Conservation (phyloP, 1,139 yeast species). For the Scheffersomyces lignicola region DNA sequence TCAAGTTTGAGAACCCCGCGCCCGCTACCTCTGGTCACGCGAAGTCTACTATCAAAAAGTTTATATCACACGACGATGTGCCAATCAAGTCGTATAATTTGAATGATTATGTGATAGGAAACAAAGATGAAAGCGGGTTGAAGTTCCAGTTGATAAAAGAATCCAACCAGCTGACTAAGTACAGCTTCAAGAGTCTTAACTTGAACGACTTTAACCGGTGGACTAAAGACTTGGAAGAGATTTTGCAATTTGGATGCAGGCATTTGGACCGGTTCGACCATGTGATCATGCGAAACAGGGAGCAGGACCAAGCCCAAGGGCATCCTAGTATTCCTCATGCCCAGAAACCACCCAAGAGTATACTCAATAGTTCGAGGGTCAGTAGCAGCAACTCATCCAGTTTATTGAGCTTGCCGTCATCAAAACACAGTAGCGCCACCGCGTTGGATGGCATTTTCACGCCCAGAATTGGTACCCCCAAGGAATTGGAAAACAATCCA, state of each 20-base stretch:
- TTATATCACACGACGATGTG: conserved; percentile 41
- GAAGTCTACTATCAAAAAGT: conserved; percentile 28
- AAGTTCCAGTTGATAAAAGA: conserved; percentile 36
- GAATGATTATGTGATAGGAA: conserved; percentile 35
- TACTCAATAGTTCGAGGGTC: neutral
- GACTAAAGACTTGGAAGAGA: conserved; percentile 40
- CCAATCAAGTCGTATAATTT: conserved; percentile 47
- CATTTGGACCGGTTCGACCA: conserved; percentile 32
- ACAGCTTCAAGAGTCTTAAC: conserved; percentile 40
- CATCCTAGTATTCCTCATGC: neutral
- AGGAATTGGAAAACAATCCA: conserved; percentile 34
- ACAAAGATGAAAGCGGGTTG: conserved; percentile 34
- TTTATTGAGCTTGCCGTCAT: neutral
- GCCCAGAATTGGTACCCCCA: conserved; percentile 39
- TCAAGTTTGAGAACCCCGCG: conserved; percentile 29
- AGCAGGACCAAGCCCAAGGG: neutral
- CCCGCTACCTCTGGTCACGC: neutral
- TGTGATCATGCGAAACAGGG: neutral
- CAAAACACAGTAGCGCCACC: neutral
- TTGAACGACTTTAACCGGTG: conserved; percentile 33
- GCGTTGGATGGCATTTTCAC: conserved; percentile 35
- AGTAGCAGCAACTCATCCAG: neutral
- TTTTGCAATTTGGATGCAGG: conserved; percentile 36
- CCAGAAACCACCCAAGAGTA: conserved; percentile 1
- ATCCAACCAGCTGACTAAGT: conserved; percentile 29